These are phyloP conservation scores for Macrolepiota dolichaula DNA, from an alignment of 768 basidiomycete species.

Conservation along the genomic window DNA sequence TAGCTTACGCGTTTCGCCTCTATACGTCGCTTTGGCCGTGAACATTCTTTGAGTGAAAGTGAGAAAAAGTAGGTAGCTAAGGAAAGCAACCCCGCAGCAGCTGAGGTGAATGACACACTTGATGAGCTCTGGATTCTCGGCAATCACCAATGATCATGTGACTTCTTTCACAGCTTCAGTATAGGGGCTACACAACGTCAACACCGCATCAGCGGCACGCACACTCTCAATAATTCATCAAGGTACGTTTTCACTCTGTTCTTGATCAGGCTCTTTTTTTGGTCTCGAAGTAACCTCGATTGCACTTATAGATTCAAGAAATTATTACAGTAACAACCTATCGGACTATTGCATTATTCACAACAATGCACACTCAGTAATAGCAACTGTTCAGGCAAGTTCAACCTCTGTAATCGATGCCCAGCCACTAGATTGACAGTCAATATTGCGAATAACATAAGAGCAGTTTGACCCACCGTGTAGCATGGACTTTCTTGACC, in stretches of 20 bases:
- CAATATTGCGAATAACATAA: neutral
- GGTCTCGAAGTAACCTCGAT: too few species aligned
- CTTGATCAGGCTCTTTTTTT: too few species aligned
- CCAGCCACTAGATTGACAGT: conserved; percentile 25
- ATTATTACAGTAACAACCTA: neutral
- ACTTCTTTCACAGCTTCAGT: neutral
- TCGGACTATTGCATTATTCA: neutral
- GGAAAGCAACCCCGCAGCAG: conserved; percentile 13
- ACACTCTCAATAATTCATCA: too few species aligned
- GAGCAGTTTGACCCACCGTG: conserved; percentile 23
- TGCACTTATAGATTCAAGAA: neutral
- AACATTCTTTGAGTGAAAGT: conserved; percentile 44
- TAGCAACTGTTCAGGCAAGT: conserved; percentile 17
- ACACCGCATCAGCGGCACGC: too few species aligned
- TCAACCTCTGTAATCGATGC: conserved; percentile 35
- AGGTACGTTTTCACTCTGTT: too few species aligned
- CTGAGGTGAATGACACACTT: neutral
- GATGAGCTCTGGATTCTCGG: neutral
- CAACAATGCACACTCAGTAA: neutral
- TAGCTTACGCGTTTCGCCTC: conserved; percentile 65
- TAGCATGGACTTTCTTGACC: conserved; percentile 35
- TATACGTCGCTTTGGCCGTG: conserved; percentile 77
- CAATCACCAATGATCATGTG: conserved; percentile 11
- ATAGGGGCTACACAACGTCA: neutral
- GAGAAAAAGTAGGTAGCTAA: conserved; percentile 18